Conservation (phyloP, 2,329 filamentous ascomycete genomes). For the Pseudonectria buxi region DNA sequence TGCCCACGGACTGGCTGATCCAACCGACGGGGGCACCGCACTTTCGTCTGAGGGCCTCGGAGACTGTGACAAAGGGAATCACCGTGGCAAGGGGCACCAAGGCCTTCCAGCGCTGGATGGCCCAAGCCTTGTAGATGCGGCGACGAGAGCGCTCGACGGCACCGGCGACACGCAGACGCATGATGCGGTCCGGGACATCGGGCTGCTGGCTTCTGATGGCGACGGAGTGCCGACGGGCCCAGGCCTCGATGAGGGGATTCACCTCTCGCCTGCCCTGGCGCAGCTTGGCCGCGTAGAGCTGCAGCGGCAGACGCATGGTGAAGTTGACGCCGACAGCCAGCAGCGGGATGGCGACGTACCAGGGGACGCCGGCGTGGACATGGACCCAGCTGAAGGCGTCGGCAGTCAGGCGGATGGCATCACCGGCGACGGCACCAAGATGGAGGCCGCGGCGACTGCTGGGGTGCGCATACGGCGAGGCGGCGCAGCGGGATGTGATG, state of each 20-base stretch:
- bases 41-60: constrained; percentile 45
- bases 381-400: constrained; percentile 40
- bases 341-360: constrained; percentile 49
- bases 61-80: constrained; percentile 43
- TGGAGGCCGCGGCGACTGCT: constrained; percentile 26
- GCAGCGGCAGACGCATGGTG: constrained; percentile 40
- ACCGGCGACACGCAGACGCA: constrained; percentile 18
- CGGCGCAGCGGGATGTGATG: not conserved
- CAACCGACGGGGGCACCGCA: constrained; percentile 26
- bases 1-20: constrained; percentile 26
- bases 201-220: constrained; percentile 3
- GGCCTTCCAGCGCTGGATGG: constrained; percentile 42
- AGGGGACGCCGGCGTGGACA: constrained; percentile 37
- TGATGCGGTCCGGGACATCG: constrained; percentile 12
- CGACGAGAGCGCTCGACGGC: constrained; percentile 22
- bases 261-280: constrained; percentile 23
- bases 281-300: constrained; percentile 32
- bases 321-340: constrained; percentile 41
- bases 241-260: constrained; percentile 26
- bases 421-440: constrained; percentile 24
- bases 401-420: constrained; percentile 34
- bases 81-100: constrained; percentile 34
- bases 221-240: constrained; percentile 21
- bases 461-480: constrained; percentile 2
- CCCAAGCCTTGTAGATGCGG: constrained; percentile 32